Conservation (phyloP, 306 rosid species). For the Cucumis hystrix region DNA sequence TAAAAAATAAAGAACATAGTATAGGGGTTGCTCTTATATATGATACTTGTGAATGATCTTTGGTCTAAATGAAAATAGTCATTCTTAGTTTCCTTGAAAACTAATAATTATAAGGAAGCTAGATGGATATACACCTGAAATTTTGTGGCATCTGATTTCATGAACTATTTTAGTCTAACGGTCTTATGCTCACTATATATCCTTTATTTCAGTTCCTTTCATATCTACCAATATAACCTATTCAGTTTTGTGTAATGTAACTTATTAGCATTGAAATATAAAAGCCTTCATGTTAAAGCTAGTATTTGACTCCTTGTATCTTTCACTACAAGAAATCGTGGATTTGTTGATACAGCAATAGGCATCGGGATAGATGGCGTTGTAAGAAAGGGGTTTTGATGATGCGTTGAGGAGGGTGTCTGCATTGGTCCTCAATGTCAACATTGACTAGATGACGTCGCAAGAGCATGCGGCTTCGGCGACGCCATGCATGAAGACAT, state of each 20-base stretch:
- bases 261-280: background rate
- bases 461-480: too few relatives aligned
- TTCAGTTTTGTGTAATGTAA: background rate
- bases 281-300: background rate
- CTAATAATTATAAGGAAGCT: background rate
- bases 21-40: background rate
- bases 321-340: too few relatives aligned
- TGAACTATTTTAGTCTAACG: background rate
- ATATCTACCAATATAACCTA: background rate
- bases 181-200: background rate
- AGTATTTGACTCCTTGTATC: background rate
- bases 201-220: background rate
- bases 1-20: background rate
- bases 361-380: too few relatives aligned
- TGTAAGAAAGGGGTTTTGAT: too few relatives aligned
- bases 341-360: too few relatives aligned
- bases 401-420: too few relatives aligned
- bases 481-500: too few relatives aligned
- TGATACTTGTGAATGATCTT: background rate
- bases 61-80: background rate
- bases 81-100: background rate
- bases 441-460: too few relatives aligned
- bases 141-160: background rate
- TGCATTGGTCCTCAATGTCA: too few relatives aligned
- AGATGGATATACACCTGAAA: background rate